Percentiles rank a stretch among this genome's conserved stretches.
phyloP scores from a whole-genome alignment of 2,329 filamentous ascomycete species.

The Colletotrichum gigasporum region DNA sequence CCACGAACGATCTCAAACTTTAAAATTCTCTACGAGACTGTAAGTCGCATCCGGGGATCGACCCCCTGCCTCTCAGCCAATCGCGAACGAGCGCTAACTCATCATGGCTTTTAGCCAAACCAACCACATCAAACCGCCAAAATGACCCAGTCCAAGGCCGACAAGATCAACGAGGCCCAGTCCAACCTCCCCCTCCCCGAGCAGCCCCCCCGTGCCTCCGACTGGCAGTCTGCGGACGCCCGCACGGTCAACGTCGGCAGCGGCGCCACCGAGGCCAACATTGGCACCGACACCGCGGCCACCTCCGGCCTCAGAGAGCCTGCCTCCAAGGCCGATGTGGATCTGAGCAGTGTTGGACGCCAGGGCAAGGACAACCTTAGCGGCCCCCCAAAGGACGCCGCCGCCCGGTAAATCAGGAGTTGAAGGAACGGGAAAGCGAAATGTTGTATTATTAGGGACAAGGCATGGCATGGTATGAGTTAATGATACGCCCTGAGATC shows the following conservation, averaged over 20 bases:
- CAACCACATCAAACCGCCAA: neutral
- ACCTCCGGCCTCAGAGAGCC: conserved; percentile 66
- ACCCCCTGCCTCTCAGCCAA: neutral
- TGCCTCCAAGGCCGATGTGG: conserved; percentile 64
- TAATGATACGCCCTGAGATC: conserved; percentile 12
- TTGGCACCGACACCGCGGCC: conserved; percentile 59
- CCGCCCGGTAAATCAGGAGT: conserved; percentile 48
- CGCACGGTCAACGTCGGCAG: conserved; percentile 76
- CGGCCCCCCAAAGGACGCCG: conserved; percentile 68
- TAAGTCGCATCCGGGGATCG: neutral
- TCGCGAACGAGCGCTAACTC: conserved; percentile 1
- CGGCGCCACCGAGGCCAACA: conserved; percentile 60
- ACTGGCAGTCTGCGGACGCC: conserved; percentile 79
- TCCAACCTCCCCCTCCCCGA: conserved; percentile 83
- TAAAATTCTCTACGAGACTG: neutral
- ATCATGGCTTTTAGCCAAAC: neutral
- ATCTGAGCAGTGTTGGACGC: conserved; percentile 70
- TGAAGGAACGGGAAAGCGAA: neutral
- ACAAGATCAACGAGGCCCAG: conserved; percentile 74
- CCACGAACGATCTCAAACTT: neutral
- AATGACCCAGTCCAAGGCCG: conserved; percentile 64
- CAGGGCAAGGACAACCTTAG: conserved; percentile 68
- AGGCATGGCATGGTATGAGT: conserved; percentile 6
- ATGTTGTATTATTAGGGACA: conserved; percentile 6
- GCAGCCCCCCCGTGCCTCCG: conserved; percentile 77